Percentiles rank a stretch among this genome's conserved stretches.
Evolutionary conservation across 1,284 basidiomycete genomes (phyloP).

Genomic region (Flammula alnicola): DNA sequence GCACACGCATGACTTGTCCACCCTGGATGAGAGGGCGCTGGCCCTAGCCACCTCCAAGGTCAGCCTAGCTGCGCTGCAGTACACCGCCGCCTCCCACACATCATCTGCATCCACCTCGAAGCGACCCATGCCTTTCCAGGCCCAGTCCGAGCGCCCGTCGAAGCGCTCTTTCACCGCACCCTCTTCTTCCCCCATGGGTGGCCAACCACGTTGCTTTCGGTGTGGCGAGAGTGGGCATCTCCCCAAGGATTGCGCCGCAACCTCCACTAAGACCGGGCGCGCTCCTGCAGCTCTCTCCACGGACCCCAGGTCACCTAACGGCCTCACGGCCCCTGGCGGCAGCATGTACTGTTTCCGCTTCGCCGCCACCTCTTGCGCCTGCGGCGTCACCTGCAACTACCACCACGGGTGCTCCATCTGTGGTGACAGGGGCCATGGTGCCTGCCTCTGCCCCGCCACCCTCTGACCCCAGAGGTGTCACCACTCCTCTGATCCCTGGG

Average conservation of each 20-base stretch:
- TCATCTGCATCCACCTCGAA: not conserved
- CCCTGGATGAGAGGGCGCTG: slow-evolving; percentile 20
- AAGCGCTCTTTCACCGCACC: not conserved
- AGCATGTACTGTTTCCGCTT: slow-evolving; percentile 26
- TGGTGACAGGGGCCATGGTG: slow-evolving; percentile 27
- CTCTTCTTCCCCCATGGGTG: slow-evolving; percentile 6
- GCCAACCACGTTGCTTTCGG: slow-evolving; percentile 10
- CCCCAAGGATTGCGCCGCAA: not conserved
- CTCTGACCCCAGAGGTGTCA: slow-evolving; percentile 31
- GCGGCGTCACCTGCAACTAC: slow-evolving; percentile 21
- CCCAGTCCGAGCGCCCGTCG: not conserved
- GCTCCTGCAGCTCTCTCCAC: slow-evolving; percentile 1
- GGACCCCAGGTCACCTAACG: slow-evolving; percentile 1
- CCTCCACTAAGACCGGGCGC: slow-evolving; percentile 4
- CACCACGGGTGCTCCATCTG: slow-evolving; percentile 35
- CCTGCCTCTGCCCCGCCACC: slow-evolving; percentile 19
- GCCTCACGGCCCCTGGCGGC: slow-evolving; percentile 20
- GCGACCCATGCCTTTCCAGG: too few relatives aligned
- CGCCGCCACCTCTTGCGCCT: slow-evolving; percentile 16
- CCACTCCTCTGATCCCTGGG: slow-evolving; percentile 29
- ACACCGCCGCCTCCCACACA: not conserved
- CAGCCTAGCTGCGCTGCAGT: not conserved
- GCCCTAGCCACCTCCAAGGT: not conserved
- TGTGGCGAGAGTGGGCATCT: slow-evolving; percentile 8
- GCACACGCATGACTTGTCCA: slow-evolving; percentile 25